phyloP scores from a whole-genome alignment of 2,329 filamentous ascomycete species.

The Arthrobotrys conoides region DNA sequence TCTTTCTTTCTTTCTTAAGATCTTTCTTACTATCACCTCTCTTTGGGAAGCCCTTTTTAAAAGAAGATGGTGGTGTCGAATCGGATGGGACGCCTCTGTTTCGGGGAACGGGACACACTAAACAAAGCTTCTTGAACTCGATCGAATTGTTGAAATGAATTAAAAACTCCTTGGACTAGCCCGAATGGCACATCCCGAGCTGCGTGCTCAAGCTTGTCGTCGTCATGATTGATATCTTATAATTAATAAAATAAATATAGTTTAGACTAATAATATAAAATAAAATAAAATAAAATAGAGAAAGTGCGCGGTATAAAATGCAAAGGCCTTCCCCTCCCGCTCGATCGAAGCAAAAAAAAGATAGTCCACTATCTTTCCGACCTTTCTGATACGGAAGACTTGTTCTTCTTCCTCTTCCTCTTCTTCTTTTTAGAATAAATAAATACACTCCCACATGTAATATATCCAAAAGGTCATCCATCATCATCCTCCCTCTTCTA shows the following conservation, averaged over 20 bases:
- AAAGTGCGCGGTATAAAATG: conserved; percentile 27
- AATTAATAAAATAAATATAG: background rate
- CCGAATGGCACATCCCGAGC: conserved; percentile 39
- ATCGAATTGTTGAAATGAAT: conserved; percentile 31
- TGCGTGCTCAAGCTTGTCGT: conserved; percentile 32
- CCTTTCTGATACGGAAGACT: conserved; percentile 54
- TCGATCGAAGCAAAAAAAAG: too few relatives aligned
- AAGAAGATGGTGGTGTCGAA: conserved; percentile 47
- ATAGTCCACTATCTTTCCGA: conserved; percentile 34
- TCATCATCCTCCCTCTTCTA: background rate
- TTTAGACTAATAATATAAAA: too few relatives aligned
- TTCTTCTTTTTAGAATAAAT: too few relatives aligned
- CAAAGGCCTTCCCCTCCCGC: conserved; percentile 21
- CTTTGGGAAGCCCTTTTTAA: background rate
- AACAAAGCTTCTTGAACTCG: conserved; percentile 23
- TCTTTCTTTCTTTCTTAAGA: conserved; percentile 20
- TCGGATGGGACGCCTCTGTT: conserved; percentile 60
- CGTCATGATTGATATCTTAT: conserved; percentile 1
- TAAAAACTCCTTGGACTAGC: conserved; percentile 24
- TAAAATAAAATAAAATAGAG: background rate
- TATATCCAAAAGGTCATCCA: conserved; percentile 23
- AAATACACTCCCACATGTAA: conserved; percentile 52
- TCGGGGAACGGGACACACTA: conserved; percentile 58
- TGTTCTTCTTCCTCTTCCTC: background rate
- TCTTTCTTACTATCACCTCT: background rate